phyloP scores from a whole-genome alignment of 2,329 filamentous ascomycete genomes.

The Hypoxylon sp. region DNA sequence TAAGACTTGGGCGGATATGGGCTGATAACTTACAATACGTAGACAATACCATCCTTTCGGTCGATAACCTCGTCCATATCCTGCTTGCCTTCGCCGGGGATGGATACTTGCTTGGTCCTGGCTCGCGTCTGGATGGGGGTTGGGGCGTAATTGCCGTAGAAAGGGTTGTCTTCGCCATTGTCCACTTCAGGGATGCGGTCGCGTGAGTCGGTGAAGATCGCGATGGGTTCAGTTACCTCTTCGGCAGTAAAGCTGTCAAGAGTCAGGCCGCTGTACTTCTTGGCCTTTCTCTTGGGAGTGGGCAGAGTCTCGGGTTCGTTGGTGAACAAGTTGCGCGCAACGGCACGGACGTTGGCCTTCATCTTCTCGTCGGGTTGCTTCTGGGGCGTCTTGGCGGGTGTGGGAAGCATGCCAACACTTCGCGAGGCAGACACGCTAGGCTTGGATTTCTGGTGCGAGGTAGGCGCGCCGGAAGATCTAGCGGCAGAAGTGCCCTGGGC shows the following conservation, averaged over 20 bases:
- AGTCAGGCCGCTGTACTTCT: conserved; percentile 63
- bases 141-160: conserved; percentile 59
- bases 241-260: conserved; percentile 67
- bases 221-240: conserved; percentile 66
- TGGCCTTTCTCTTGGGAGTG: conserved; percentile 62
- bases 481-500: conserved; percentile 54
- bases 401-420: conserved; percentile 70
- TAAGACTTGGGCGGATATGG: conserved; percentile 30
- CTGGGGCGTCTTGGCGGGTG: conserved; percentile 79
- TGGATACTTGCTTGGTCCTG: conserved; percentile 62
- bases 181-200: conserved; percentile 77
- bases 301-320: conserved; percentile 65
- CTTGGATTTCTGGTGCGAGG: conserved; percentile 42
- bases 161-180: conserved; percentile 74
- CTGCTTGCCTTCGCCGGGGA: conserved; percentile 65
- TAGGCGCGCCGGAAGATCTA: conserved; percentile 50
- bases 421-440: conserved; percentile 44
- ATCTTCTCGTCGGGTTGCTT: conserved; percentile 65
- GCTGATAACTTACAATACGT: conserved; percentile 72
- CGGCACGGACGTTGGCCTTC: conserved; percentile 58
- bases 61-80: conserved; percentile 68
- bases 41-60: conserved; percentile 77
- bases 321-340: conserved; percentile 70
- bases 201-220: conserved; percentile 81
- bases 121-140: conserved; percentile 58